Evolutionary conservation across 805 yeast genomes (phyloP).

Genomic region (Barnettozyma siamensis): DNA sequence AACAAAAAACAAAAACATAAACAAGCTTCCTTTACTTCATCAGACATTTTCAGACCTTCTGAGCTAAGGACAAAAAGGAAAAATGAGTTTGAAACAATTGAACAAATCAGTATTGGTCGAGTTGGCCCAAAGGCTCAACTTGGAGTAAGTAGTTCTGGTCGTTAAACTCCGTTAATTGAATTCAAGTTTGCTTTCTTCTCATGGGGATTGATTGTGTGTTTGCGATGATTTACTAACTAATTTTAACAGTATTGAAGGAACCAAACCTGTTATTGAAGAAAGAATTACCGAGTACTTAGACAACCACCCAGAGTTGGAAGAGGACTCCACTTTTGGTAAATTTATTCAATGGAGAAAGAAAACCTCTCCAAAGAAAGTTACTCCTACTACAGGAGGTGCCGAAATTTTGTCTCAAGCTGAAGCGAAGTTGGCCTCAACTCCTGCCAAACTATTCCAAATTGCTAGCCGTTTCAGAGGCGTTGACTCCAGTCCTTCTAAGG

Average conservation of each 20-base stretch:
- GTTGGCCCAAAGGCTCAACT: conserved; percentile 30
- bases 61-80: not conserved
- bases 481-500: conserved; percentile 20
- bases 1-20: conserved; percentile 4
- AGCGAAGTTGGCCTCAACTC: conserved; percentile 16
- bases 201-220: too few species aligned
- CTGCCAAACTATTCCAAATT: conserved; percentile 17
- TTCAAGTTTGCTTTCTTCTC: too few species aligned
- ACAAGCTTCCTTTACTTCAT: conserved; percentile 4
- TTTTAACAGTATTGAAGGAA: conserved; percentile 26
- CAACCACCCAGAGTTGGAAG: conserved; percentile 28
- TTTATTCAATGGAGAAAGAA: conserved; percentile 24
- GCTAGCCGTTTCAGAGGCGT: conserved; percentile 17
- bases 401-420: conserved; percentile 10
- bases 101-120: conserved; percentile 33
- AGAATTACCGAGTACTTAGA: conserved; percentile 25
- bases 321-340: conserved; percentile 19
- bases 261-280: conserved; percentile 27
- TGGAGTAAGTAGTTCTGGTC: conserved; percentile 24
- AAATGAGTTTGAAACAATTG: conserved; percentile 30
- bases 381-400: conserved; percentile 12
- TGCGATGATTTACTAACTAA: too few species aligned
- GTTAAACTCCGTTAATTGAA: too few species aligned
- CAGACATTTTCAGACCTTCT: not conserved
- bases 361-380: conserved; percentile 23